Conservation (phyloP, 306 rosid species). For the Carpinus viminea region DNA sequence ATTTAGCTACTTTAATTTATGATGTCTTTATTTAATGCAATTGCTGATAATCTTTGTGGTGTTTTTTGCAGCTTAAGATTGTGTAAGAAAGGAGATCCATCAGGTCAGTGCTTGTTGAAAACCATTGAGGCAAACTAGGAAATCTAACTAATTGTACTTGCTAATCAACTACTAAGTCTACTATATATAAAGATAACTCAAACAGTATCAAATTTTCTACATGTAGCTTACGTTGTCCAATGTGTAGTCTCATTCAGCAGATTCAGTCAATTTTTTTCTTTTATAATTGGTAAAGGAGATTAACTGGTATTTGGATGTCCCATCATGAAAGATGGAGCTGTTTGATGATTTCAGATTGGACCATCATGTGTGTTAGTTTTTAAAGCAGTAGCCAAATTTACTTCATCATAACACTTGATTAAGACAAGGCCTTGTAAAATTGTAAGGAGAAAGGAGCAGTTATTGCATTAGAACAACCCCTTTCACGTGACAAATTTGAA, state of each 20-base stretch:
- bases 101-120: constrained; percentile 63
- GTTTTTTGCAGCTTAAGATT: constrained; percentile 63
- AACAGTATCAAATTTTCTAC: not conserved
- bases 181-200: not conserved
- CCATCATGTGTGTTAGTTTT: not conserved
- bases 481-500: no score
- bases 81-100: constrained; percentile 93
- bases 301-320: not conserved
- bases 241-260: not conserved
- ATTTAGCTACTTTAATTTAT: not conserved
- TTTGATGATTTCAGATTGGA: not conserved
- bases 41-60: constrained; percentile 7
- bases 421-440: not conserved
- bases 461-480: no score
- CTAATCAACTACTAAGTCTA: not conserved
- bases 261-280: not conserved
- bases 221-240: not conserved
- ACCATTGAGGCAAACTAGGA: not conserved
- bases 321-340: not conserved
- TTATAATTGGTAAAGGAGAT: not conserved
- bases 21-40: not conserved
- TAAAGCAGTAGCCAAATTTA: not conserved
- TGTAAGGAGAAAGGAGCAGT: no score
- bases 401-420: not conserved
- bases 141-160: not conserved